Evolutionary conservation across 345 rosid species (phyloP).

Genomic region (Excoecaria agallocha): DNA sequence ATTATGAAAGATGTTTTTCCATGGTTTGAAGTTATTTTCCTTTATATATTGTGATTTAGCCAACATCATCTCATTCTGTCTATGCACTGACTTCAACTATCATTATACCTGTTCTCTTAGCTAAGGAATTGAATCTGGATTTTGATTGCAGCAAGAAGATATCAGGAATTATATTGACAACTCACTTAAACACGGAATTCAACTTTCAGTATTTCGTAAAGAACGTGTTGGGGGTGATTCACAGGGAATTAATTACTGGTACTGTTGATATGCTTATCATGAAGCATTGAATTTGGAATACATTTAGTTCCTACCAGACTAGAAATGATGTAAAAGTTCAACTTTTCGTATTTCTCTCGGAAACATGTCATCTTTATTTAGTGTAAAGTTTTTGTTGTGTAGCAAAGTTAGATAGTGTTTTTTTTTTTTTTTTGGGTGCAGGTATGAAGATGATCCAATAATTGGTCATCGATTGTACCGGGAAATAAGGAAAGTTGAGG

Average conservation of each 20-base stretch:
- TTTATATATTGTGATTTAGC: not conserved
- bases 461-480: slow-evolving; percentile 93
- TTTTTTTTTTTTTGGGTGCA: slow-evolving; percentile 31
- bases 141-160: slow-evolving; percentile 88
- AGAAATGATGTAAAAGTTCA: not conserved
- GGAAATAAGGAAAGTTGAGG: slow-evolving; percentile 83
- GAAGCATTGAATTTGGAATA: slow-evolving; percentile 8
- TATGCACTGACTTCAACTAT: not conserved
- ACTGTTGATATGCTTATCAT: slow-evolving; percentile 21
- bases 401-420: slow-evolving; percentile 10
- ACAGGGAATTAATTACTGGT: slow-evolving; percentile 92
- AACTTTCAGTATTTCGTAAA: slow-evolving; percentile 77
- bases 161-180: slow-evolving; percentile 82
- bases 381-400: not conserved
- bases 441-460: slow-evolving; percentile 95
- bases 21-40: not conserved
- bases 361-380: not conserved
- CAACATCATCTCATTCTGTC: not conserved
- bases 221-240: slow-evolving; percentile 97
- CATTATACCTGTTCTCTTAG: not conserved
- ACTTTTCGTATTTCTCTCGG: not conserved
- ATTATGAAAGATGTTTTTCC: not conserved
- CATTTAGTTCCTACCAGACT: not conserved
- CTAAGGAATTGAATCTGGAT: slow-evolving; percentile 19
- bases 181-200: slow-evolving; percentile 81